Percentiles rank a stretch among this genome's conserved stretches.
Evolutionary conservation across 768 basidiomycete species (phyloP).

Genomic region (Boletus edulis): DNA sequence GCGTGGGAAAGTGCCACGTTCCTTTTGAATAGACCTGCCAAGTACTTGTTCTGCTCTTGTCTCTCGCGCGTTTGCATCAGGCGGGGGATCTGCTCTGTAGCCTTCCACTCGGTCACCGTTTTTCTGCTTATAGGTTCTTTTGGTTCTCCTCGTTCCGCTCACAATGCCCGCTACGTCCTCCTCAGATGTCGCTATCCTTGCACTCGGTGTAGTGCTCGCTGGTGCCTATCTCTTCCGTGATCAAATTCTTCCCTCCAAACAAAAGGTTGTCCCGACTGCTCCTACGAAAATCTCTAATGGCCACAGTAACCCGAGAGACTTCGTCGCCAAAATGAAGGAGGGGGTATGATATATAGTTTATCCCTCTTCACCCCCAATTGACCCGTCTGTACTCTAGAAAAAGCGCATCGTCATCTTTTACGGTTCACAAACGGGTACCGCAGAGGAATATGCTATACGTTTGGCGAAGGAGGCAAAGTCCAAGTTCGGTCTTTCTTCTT

Average conservation of each 20-base stretch:
- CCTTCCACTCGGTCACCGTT: neutral
- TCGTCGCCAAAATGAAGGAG: constrained; percentile 91
- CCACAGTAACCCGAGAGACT: constrained; percentile 88
- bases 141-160: constrained; percentile 1
- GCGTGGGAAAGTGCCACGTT: constrained; percentile 41
- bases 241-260: constrained; percentile 68
- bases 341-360: constrained; percentile 53
- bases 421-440: constrained; percentile 97
- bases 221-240: constrained; percentile 83
- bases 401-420: constrained; percentile 97
- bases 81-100: neutral
- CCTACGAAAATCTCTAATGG: constrained; percentile 54
- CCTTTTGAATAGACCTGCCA: constrained; percentile 22
- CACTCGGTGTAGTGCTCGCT: constrained; percentile 72
- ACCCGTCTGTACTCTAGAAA: constrained; percentile 54
- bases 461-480: constrained; percentile 97
- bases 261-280: constrained; percentile 50
- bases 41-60: constrained; percentile 13
- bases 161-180: constrained; percentile 61
- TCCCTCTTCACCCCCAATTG: constrained; percentile 3
- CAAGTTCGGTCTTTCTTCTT: constrained; percentile 91
- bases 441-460: constrained; percentile 97
- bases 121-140: neutral
- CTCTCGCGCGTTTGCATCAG: neutral
- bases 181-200: constrained; percentile 72